A percentile compares a stretch with the other conserved stretches of the same genome.
These are phyloP conservation scores for Arthrobotrys sinensis DNA, from an alignment of 2,329 filamentous ascomycete species.

Conservation along the genomic window DNA sequence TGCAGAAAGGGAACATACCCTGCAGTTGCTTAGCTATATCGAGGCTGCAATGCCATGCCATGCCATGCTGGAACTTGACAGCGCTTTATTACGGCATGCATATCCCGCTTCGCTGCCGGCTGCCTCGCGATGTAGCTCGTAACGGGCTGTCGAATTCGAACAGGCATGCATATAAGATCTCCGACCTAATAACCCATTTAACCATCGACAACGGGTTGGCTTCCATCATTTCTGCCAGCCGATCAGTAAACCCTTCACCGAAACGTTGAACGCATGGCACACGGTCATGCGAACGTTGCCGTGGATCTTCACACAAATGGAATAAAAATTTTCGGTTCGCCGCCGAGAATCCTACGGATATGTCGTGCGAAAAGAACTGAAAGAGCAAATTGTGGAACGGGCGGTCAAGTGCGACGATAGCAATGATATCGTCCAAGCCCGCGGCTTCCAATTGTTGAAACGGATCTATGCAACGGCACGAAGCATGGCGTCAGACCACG, in stretches of 20 bases:
- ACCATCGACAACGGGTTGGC: constrained; percentile 29
- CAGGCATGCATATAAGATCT: constrained; percentile 50
- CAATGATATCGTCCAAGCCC: constrained; percentile 56
- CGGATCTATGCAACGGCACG: constrained; percentile 33
- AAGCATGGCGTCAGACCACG: constrained; percentile 32
- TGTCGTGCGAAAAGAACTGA: background rate
- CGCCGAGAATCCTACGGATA: constrained; percentile 41
- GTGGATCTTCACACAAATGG: background rate
- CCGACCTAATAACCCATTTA: constrained; percentile 46
- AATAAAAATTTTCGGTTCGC: constrained; percentile 41
- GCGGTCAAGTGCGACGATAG: constrained; percentile 26
- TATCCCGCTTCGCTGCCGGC: background rate
- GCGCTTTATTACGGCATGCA: constrained; percentile 51
- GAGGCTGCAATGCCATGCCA: constrained; percentile 30
- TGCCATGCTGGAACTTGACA: constrained; percentile 25
- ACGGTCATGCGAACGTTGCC: constrained; percentile 42
- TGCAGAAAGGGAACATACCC: background rate
- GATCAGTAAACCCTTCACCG: constrained; percentile 31
- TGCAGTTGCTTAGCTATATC: constrained; percentile 26
- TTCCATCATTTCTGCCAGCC: constrained; percentile 30
- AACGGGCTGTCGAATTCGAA: background rate
- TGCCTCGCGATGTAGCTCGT: constrained; percentile 5
- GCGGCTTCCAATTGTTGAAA: constrained; percentile 17
- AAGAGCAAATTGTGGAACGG: constrained; percentile 8
- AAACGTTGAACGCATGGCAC: constrained; percentile 1